Conservation (phyloP, 2,329 filamentous ascomycete genomes). For the Aplosporella prunicola region DNA sequence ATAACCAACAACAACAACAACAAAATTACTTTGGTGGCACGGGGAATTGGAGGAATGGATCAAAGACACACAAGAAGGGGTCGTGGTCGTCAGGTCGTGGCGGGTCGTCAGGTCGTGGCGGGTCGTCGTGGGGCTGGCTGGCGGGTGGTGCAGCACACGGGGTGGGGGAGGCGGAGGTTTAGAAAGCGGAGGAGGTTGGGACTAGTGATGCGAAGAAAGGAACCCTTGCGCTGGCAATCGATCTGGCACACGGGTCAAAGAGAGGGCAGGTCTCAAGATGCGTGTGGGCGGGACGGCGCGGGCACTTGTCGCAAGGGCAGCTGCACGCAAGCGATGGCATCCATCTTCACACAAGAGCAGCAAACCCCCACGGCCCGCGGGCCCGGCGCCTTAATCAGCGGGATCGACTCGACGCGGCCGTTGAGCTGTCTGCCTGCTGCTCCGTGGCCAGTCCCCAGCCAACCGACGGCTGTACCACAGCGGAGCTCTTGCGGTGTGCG, state of each 20-base stretch:
- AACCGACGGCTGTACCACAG: too few species aligned
- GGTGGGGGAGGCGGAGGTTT: constrained; percentile 21
- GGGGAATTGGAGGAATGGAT: too few species aligned
- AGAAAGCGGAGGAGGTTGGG: constrained; percentile 33
- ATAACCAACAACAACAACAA: too few species aligned
- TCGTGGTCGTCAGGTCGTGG: constrained; percentile 10
- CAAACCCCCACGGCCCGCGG: too few species aligned
- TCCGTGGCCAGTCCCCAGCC: constrained; percentile 8
- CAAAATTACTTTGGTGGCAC: too few species aligned
- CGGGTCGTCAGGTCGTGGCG: constrained; percentile 11
- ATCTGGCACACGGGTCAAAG: constrained; percentile 6
- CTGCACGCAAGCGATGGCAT: constrained; percentile 11
- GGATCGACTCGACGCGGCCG: neutral
- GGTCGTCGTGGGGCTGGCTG: neutral
- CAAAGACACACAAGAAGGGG: too few species aligned
- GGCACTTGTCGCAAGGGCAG: constrained; percentile 8
- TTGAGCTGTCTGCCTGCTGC: neutral
- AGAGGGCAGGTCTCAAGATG: constrained; percentile 10
- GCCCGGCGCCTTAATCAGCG: neutral
- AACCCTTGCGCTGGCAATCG: neutral
- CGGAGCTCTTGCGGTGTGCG: constrained; percentile 10
- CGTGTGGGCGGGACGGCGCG: constrained; percentile 11
- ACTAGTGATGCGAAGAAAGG: constrained; percentile 18
- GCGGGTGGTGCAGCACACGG: constrained; percentile 14
- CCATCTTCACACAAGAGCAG: too few species aligned